These are phyloP conservation scores for Talaromyces pinophilus DNA, from an alignment of 2,329 filamentous ascomycete genomes.

Conservation along the genomic window DNA sequence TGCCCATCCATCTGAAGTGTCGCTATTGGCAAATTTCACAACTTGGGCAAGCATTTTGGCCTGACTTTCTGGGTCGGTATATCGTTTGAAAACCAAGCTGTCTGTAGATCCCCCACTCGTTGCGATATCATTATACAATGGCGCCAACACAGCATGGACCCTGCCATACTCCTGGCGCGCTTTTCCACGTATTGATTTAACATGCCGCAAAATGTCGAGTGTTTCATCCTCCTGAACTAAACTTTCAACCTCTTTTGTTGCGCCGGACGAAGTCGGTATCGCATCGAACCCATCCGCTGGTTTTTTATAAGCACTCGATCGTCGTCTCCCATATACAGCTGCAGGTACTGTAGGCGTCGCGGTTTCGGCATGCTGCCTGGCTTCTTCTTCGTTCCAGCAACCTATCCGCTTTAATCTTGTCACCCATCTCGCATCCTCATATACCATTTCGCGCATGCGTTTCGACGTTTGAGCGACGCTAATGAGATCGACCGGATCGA, in stretches of 20 bases:
- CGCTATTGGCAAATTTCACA: conserved; percentile 73
- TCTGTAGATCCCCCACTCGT: conserved; percentile 70
- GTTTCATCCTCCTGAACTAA: conserved; percentile 67
- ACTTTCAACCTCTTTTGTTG: conserved; percentile 31
- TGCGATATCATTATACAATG: conserved; percentile 83
- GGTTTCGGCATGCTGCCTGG: conserved; percentile 73
- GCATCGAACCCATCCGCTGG: conserved; percentile 74
- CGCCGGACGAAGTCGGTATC: conserved; percentile 57
- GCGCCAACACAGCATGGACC: conserved; percentile 82
- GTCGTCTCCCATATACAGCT: conserved; percentile 1
- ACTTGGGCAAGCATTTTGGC: conserved; percentile 86
- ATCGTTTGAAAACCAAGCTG: conserved; percentile 81
- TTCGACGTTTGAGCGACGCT: conserved; percentile 80
- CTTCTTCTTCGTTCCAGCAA: conserved; percentile 88
- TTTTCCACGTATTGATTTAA: conserved; percentile 76
- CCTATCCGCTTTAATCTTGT: conserved; percentile 81
- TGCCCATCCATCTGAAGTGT: conserved; percentile 73
- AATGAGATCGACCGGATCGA: conserved; percentile 81
- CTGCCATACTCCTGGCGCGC: conserved; percentile 89
- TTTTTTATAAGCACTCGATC: conserved; percentile 19
- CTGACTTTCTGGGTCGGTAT: conserved; percentile 84
- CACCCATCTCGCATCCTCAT: conserved; percentile 96
- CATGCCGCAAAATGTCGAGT: conserved; percentile 64
- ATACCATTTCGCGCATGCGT: conserved; percentile 95
- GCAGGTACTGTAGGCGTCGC: not conserved